Percentiles rank a stretch among this genome's conserved stretches.
Evolutionary conservation across 2,329 filamentous ascomycete genomes (phyloP).

Genomic region (Hypoxylon sp.): DNA sequence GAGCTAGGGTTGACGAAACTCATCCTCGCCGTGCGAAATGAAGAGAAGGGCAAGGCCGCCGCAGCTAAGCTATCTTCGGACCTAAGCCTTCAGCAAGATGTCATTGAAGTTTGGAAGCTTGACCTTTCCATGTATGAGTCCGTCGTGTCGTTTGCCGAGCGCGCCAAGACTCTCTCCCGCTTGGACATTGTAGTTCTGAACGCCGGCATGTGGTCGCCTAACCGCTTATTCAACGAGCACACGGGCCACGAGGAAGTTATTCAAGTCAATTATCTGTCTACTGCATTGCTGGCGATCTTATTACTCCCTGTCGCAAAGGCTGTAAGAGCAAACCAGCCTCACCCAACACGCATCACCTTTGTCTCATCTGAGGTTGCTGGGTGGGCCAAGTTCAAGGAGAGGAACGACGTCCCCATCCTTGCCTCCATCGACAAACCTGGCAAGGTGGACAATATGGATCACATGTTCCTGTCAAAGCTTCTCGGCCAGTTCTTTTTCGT

Average conservation of each 20-base stretch:
- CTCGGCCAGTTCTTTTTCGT: too few relatives aligned
- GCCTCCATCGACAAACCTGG: too few relatives aligned
- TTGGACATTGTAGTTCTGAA: slow-evolving; percentile 58
- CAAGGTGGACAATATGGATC: too few relatives aligned
- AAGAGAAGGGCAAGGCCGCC: slow-evolving; percentile 49
- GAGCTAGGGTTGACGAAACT: slow-evolving; percentile 51
- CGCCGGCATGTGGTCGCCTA: too few relatives aligned
- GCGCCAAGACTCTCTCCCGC: slow-evolving; percentile 52
- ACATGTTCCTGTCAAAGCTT: too few relatives aligned
- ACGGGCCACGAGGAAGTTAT: slow-evolving; percentile 19
- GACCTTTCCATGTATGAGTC: slow-evolving; percentile 59
- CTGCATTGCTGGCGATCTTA: too few relatives aligned
- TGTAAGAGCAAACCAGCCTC: too few relatives aligned
- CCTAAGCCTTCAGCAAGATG: neutral
- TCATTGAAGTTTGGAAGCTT: slow-evolving; percentile 60
- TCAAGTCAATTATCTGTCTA: neutral
- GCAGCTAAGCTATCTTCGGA: neutral
- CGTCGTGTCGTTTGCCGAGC: slow-evolving; percentile 56
- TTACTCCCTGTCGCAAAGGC: too few relatives aligned
- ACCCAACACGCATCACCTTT: too few relatives aligned
- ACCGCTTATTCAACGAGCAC: slow-evolving; percentile 48
- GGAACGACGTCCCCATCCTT: too few relatives aligned
- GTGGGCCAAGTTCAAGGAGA: too few relatives aligned
- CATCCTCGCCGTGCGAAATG: slow-evolving; percentile 54
- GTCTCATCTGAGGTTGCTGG: too few relatives aligned